These are phyloP conservation scores for Polytolypa hystricis DNA, from an alignment of 2,329 filamentous ascomycete genomes.

Conservation along the genomic window DNA sequence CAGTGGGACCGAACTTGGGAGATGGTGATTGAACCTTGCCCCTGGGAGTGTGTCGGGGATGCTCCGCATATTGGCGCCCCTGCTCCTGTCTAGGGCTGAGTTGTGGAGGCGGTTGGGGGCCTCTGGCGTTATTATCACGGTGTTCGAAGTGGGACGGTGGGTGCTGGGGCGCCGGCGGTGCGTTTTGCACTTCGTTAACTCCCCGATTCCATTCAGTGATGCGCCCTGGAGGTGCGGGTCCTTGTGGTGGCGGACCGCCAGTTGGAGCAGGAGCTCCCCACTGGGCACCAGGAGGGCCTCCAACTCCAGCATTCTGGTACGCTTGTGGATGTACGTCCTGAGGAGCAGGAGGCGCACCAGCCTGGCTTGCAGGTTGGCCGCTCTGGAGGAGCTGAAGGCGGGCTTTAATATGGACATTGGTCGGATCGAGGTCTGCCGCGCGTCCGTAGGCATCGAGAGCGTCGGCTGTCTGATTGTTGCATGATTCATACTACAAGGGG, in stretches of 20 bases:
- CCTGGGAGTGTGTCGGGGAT: slow-evolving; percentile 43
- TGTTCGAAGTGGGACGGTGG: slow-evolving; percentile 72
- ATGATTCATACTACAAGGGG: slow-evolving; percentile 71
- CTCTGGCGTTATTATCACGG: slow-evolving; percentile 60
- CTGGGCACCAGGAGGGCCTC: slow-evolving; percentile 73
- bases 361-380: slow-evolving; percentile 61
- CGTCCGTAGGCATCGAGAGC: slow-evolving; percentile 91
- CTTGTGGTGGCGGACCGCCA: slow-evolving; percentile 39
- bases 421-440: slow-evolving; percentile 85
- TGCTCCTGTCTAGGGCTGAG: slow-evolving; percentile 66
- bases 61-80: slow-evolving; percentile 57
- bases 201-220: slow-evolving; percentile 50
- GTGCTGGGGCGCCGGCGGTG: slow-evolving; percentile 40
- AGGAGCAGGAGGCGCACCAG: slow-evolving; percentile 59
- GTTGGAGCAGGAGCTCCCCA: slow-evolving; percentile 65
- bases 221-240: slow-evolving; percentile 54
- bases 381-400: slow-evolving; percentile 79
- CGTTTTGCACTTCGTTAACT: slow-evolving; percentile 64
- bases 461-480: slow-evolving; percentile 96
- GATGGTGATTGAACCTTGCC: slow-evolving; percentile 47
- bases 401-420: slow-evolving; percentile 92
- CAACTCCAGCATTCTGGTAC: slow-evolving; percentile 73
- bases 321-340: slow-evolving; percentile 94
- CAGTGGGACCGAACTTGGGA: slow-evolving; percentile 46
- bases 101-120: slow-evolving; percentile 57